Percentiles rank a stretch among this genome's conserved stretches.
Evolutionary conservation across 305 asterid species (phyloP).

Genomic region (Rubia balearica): DNA sequence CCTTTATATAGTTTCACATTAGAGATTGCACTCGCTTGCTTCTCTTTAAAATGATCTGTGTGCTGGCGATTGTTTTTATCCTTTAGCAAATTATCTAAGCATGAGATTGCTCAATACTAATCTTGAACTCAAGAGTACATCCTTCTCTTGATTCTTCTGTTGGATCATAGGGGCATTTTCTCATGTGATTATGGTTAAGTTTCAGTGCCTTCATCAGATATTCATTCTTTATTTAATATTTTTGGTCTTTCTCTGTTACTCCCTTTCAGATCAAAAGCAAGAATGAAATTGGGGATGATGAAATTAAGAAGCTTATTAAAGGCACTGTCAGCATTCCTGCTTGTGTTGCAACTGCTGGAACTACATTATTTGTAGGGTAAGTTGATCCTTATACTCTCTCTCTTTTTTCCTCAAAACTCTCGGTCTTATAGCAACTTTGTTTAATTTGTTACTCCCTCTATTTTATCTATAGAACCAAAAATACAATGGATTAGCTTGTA

Average conservation of each 20-base stretch:
- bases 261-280: background rate
- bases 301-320: background rate
- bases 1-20: too few relatives aligned
- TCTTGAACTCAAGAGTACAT: background rate
- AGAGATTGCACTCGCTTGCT: too few relatives aligned
- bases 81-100: background rate
- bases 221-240: background rate
- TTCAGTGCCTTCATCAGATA: background rate
- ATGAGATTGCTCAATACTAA: background rate
- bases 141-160: background rate
- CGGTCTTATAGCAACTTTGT: background rate
- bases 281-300: background rate
- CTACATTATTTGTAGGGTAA: slow-evolving; percentile 6
- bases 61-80: background rate
- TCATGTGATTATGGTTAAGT: background rate
- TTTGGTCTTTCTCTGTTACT: background rate
- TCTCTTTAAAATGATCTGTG: too few relatives aligned
- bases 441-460: background rate
- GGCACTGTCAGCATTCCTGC: slow-evolving; percentile 10
- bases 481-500: background rate
- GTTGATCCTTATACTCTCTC: background rate
- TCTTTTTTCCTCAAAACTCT: background rate
- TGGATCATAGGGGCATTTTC: background rate
- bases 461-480: background rate
- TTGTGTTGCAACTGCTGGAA: slow-evolving; percentile 10